phyloP scores from a whole-genome alignment of 1,284 basidiomycete genomes.

The Erythrobasidium hasegawianum region DNA sequence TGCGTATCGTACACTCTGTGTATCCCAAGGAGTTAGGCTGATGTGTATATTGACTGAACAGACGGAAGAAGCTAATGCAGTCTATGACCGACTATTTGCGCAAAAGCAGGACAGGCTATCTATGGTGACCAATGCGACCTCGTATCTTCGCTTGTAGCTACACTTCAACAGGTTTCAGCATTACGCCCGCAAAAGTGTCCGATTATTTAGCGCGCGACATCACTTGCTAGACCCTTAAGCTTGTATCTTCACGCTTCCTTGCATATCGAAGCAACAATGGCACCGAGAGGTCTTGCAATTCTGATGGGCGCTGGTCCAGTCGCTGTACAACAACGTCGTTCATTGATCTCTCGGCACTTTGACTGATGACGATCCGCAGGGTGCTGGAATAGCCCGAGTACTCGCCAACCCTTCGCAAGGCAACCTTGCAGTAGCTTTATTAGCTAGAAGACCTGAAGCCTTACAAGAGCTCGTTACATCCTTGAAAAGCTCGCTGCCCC shows the following conservation, averaged over 20 bases:
- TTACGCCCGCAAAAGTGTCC: background rate
- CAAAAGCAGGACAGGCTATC: constrained; percentile 17
- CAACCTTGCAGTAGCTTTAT: background rate
- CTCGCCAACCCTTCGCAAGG: background rate
- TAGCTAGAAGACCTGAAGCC: background rate
- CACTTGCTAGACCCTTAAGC: no score
- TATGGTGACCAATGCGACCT: constrained; percentile 30
- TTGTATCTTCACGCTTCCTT: background rate
- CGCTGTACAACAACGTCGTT: background rate
- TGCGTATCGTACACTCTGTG: constrained; percentile 4
- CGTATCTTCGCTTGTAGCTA: constrained; percentile 16
- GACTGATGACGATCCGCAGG: background rate
- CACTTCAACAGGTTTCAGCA: background rate
- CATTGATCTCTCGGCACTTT: background rate
- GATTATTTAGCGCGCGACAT: no score
- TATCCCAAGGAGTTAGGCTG: background rate
- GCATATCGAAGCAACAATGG: background rate
- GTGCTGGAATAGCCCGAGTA: background rate
- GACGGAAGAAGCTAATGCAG: constrained; percentile 20
- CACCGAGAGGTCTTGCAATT: background rate
- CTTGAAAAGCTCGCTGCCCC: background rate
- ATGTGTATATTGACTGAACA: background rate
- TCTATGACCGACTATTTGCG: constrained; percentile 28
- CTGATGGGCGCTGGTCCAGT: constrained; percentile 1
- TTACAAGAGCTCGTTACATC: background rate